Percentiles rank a stretch among this genome's conserved stretches.
phyloP scores from a whole-genome alignment of 257 asterid species.

The Fraxinus pennsylvanica region DNA sequence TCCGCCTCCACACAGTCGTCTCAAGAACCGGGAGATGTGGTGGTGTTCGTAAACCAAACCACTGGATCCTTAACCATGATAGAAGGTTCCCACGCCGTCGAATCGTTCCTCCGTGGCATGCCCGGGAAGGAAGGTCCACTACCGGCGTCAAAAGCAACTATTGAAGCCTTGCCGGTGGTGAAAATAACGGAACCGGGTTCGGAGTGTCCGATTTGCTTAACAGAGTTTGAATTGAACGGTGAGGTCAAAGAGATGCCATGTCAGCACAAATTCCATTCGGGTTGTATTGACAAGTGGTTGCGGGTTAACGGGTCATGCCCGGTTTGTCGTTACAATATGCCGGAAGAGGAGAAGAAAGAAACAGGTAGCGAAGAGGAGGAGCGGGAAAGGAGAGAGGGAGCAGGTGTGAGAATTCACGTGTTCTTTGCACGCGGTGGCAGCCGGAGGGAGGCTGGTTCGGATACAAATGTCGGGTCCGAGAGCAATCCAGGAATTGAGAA shows the following conservation, averaged over 20 bases:
- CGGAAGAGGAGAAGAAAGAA: conserved; percentile 30
- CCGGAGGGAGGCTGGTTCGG: conserved; percentile 8
- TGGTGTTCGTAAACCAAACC: conserved; percentile 29
- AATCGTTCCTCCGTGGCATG: conserved; percentile 2
- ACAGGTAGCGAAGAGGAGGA: not conserved
- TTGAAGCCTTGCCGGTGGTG: conserved; percentile 35
- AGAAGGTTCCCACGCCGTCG: conserved; percentile 24
- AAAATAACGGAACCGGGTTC: conserved; percentile 25
- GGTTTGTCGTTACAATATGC: conserved; percentile 37
- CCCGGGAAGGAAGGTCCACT: conserved; percentile 18
- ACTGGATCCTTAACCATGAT: conserved; percentile 34
- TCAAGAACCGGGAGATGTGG: conserved; percentile 18
- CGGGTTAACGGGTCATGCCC: conserved; percentile 45
- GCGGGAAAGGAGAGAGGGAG: not conserved
- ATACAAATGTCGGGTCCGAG: not conserved
- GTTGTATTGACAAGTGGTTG: conserved; percentile 46
- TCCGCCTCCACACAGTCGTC: conserved; percentile 16
- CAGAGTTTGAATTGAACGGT: conserved; percentile 33
- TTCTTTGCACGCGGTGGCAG: conserved; percentile 22
- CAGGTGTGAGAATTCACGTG: conserved; percentile 37
- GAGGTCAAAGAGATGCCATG: conserved; percentile 48
- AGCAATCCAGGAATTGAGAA: not conserved
- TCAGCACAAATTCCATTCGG: conserved; percentile 38
- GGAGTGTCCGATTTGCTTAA: conserved; percentile 43
- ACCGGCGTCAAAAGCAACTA: conserved; percentile 45